A percentile compares a stretch with the other conserved stretches of the same genome.
Conservation (phyloP, 129 eudicot species). For the Saposhnikovia divaricata region DNA sequence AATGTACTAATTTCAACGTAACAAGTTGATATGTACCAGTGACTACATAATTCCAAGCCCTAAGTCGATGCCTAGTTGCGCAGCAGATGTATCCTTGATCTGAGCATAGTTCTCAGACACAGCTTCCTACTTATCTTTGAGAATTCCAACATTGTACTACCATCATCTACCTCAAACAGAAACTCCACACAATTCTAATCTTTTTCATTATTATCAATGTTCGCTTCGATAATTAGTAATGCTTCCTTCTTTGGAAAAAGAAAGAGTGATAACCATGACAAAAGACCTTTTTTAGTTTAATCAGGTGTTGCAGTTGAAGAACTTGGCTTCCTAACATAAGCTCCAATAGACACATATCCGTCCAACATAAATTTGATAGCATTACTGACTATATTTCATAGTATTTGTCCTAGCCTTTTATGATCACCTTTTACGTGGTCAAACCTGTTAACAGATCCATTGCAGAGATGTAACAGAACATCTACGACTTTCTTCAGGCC, state of each 20-base stretch:
- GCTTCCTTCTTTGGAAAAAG: conserved; percentile 15
- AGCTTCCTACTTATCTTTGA: conserved; percentile 54
- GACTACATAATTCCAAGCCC: conserved; percentile 86
- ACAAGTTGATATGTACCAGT: conserved; percentile 28
- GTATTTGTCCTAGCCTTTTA: conserved; percentile 54
- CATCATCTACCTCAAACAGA: conserved; percentile 63
- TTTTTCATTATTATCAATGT: conserved; percentile 8
- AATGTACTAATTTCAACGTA: not conserved
- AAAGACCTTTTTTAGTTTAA: conserved; percentile 15
- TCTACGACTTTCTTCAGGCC: conserved; percentile 67
- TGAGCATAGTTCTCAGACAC: conserved; percentile 11
- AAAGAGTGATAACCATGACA: conserved; percentile 27
- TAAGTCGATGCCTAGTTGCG: conserved; percentile 61
- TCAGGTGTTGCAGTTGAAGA: conserved; percentile 15
- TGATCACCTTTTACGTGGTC: conserved; percentile 62
- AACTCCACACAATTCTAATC: conserved; percentile 56
- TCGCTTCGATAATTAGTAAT: not conserved
- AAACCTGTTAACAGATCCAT: conserved; percentile 39
- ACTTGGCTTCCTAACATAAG: too few relatives aligned
- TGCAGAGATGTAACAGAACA: conserved; percentile 46
- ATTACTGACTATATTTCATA: conserved; percentile 62
- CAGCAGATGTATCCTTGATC: conserved; percentile 42
- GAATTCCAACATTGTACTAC: conserved; percentile 57
- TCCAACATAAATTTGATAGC: conserved; percentile 67
- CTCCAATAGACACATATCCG: too few relatives aligned